phyloP scores from a whole-genome alignment of 352 stramenopile species.

The Globisporangium abappressorium region DNA sequence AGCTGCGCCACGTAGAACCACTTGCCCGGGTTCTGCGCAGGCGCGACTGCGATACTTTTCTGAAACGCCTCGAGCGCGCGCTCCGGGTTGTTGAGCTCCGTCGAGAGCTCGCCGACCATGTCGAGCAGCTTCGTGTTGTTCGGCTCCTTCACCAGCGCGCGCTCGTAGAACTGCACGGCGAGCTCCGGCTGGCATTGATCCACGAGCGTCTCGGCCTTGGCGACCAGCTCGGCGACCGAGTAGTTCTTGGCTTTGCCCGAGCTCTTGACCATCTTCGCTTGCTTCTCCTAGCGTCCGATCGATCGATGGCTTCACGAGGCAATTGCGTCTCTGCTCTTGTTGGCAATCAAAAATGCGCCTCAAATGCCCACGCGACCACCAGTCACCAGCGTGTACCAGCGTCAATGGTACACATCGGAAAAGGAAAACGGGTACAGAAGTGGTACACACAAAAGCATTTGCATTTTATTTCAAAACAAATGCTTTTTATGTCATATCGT shows the following conservation, averaged over 20 bases:
- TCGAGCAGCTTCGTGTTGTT: slow-evolving; percentile 70
- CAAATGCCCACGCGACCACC: slow-evolving; percentile 16
- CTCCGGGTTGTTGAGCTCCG: slow-evolving; percentile 79
- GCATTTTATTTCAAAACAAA: no score
- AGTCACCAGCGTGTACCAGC: slow-evolving; percentile 15
- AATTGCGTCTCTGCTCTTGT: neutral
- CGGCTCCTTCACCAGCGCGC: slow-evolving; percentile 67
- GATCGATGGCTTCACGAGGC: slow-evolving; percentile 7
- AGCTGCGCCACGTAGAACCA: slow-evolving; percentile 87
- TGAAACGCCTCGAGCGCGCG: slow-evolving; percentile 70
- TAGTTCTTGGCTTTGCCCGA: slow-evolving; percentile 32
- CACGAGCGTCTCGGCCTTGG: slow-evolving; percentile 81
- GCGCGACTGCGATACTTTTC: slow-evolving; percentile 62
- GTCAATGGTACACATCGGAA: neutral
- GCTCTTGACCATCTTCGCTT: slow-evolving; percentile 30
- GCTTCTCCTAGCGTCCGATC: neutral
- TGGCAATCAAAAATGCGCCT: slow-evolving; percentile 3
- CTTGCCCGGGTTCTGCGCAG: slow-evolving; percentile 73
- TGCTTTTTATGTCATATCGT: no score
- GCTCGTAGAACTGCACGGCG: slow-evolving; percentile 83
- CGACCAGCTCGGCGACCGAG: slow-evolving; percentile 67
- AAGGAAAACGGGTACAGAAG: neutral
- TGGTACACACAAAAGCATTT: neutral
- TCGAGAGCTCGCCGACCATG: slow-evolving; percentile 75
- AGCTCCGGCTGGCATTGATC: slow-evolving; percentile 84